phyloP scores from a whole-genome alignment of 1,284 basidiomycete species.

The Tilletiaria anomala region DNA sequence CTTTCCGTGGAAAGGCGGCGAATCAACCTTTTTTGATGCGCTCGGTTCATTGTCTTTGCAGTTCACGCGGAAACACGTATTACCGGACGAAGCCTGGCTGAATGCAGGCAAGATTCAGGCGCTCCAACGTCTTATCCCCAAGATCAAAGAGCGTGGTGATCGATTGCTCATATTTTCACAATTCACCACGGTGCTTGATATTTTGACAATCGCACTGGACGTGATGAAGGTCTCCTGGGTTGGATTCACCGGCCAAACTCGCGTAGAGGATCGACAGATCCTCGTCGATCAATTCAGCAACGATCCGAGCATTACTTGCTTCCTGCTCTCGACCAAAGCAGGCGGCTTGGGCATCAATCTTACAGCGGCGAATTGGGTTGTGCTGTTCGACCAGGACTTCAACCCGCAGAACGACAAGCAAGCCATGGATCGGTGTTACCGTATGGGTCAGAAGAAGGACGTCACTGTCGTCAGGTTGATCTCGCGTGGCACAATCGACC shows the following conservation, averaged over 20 bases:
- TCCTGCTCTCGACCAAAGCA: conserved; percentile 88
- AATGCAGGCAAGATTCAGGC: conserved; percentile 77
- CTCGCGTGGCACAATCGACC: conserved; percentile 74
- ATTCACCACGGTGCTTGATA: conserved; percentile 43
- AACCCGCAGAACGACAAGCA: conserved; percentile 62
- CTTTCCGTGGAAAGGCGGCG: neutral
- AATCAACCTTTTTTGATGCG: neutral
- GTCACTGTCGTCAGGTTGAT: conserved; percentile 87
- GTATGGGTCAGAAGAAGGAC: conserved; percentile 85
- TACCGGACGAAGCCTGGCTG: conserved; percentile 62
- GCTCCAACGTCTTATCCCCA: conserved; percentile 57
- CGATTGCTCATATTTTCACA: conserved; percentile 88
- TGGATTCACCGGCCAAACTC: conserved; percentile 82
- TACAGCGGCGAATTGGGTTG: conserved; percentile 53
- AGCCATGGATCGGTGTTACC: conserved; percentile 91
- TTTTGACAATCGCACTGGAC: conserved; percentile 71
- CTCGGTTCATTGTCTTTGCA: too few relatives aligned
- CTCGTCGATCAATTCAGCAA: conserved; percentile 95
- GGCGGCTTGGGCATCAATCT: conserved; percentile 48
- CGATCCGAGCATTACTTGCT: conserved; percentile 74
- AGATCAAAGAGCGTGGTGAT: conserved; percentile 57
- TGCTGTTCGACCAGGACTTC: conserved; percentile 72
- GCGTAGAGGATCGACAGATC: conserved; percentile 81
- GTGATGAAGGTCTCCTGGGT: conserved; percentile 63
- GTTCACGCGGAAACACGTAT: conserved; percentile 52